A percentile compares a stretch with the other conserved stretches of the same genome.
Conservation (phyloP, 345 rosid genomes). For the Nephelium lappaceum region DNA sequence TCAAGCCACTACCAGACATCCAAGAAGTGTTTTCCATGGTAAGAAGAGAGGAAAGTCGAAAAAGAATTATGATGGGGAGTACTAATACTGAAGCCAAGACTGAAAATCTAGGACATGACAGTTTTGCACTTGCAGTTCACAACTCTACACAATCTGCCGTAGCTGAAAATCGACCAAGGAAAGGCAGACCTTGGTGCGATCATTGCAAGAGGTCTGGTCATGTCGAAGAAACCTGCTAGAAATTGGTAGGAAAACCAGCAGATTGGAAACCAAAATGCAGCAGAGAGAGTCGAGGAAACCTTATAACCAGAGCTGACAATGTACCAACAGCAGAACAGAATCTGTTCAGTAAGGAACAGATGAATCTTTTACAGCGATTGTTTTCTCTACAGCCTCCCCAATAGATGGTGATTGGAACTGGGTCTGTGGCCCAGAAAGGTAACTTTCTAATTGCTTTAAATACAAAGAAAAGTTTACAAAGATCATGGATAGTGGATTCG, state of each 20-base stretch:
- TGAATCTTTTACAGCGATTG: too few relatives aligned
- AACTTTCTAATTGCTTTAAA: background rate
- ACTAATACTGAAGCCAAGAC: too few relatives aligned
- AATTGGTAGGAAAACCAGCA: background rate
- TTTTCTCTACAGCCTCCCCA: too few relatives aligned
- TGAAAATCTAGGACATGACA: too few relatives aligned
- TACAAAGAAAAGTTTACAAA: too few relatives aligned
- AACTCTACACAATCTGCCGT: too few relatives aligned
- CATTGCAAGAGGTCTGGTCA: background rate
- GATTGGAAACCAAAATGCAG: background rate
- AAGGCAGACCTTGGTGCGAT: background rate
- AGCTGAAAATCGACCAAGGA: background rate
- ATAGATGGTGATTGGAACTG: too few relatives aligned
- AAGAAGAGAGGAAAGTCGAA: background rate
- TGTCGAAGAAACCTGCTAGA: background rate
- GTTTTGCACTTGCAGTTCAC: too few relatives aligned
- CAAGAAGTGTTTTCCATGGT: background rate
- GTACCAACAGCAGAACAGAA: background rate
- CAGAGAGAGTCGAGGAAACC: too few relatives aligned
- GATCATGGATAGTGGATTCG: slow-evolving; percentile 5
- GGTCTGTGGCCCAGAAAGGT: background rate
- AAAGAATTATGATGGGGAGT: background rate
- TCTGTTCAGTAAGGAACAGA: background rate
- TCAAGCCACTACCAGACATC: background rate
- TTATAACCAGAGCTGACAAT: too few relatives aligned